Base-by-base conservation (phyloP, 2,329 filamentous ascomycete species). In the Catunica adiposa region DNA sequence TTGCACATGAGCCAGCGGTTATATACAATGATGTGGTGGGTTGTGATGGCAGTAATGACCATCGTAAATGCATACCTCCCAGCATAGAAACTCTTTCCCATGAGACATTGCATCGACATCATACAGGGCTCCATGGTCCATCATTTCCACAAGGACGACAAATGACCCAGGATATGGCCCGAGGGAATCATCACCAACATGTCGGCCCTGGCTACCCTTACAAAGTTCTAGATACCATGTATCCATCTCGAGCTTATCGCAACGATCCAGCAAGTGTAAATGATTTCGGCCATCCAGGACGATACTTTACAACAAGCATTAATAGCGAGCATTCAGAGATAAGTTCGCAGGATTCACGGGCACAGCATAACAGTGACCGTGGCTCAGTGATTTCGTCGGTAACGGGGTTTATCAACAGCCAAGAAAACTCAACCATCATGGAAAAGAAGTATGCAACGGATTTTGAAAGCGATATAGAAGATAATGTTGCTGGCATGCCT, bases 11-110 rank as follows among this genome's bases (percentile, higher is more conserved):
- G 25, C 54, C 48, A 22, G 54, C 54, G 25, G 25, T 53, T 9
- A 42, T 46, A 2, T 56, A 56, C 48, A 56, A 52, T 17, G 38
- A 56, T 7, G 25, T 56, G 14, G 37, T 56, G 22, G 50, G 20
- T 15, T 52, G 25, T 52, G 23, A 9, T 25, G 48, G 23, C n/a
- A 34, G 29, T 34, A 34, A 34, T 11, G 29, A 34, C 29, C 29
- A 34, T 5, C 29, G 11, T 5, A 11, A 34, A 34, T 34, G 29
- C 29, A 34, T 34, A 34, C 29, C 29, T 11, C 11, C 29, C 29
- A 34, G 29, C 29, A 5, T 34, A n/a, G n/a, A n/a, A n/a, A n/a
- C 29, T 11, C 29, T 34, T 34, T 34, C n/a, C n/a, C n/a, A 34
- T 11, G 29, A 34, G 11, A 34, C 11, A 34, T 34, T 11, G 5